Percentiles rank a stretch among this genome's conserved stretches.
phyloP scores from a whole-genome alignment of 129 eudicot species.

The Dittrichia graveolens region DNA sequence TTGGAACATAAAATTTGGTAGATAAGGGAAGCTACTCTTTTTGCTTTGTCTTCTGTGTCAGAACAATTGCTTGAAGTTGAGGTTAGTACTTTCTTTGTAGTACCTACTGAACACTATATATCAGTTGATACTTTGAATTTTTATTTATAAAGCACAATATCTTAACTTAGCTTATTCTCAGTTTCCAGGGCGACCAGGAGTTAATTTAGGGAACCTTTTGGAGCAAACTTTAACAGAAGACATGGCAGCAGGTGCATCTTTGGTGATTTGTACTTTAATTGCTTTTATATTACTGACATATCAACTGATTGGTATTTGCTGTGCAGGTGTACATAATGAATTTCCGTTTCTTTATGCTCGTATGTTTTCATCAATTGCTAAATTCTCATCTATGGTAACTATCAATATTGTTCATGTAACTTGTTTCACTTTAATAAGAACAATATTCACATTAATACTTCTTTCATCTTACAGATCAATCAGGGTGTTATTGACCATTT shows the following conservation, averaged over 20 bases:
- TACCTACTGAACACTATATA: slow-evolving; percentile 9
- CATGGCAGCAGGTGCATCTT: slow-evolving; percentile 69
- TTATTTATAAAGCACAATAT: slow-evolving; percentile 13
- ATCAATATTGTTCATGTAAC: slow-evolving; percentile 9
- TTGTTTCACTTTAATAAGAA: neutral
- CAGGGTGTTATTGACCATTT: slow-evolving; percentile 62
- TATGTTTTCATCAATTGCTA: slow-evolving; percentile 78
- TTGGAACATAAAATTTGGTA: slow-evolving; percentile 42
- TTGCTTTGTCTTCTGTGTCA: slow-evolving; percentile 80
- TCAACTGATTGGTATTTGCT: slow-evolving; percentile 27
- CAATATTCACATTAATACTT: slow-evolving; percentile 25
- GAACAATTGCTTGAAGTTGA: slow-evolving; percentile 81
- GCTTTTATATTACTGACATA: neutral
- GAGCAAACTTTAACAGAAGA: slow-evolving; percentile 77
- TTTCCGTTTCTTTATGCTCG: slow-evolving; percentile 95
- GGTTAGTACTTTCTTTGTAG: slow-evolving; percentile 45
- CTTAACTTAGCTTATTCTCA: slow-evolving; percentile 25
- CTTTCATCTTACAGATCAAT: slow-evolving; percentile 56
- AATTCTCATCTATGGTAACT: slow-evolving; percentile 83
- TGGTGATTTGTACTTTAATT: neutral
- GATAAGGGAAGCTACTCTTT: slow-evolving; percentile 92
- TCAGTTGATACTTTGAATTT: slow-evolving; percentile 16
- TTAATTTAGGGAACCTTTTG: slow-evolving; percentile 55
- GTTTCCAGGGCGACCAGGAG: slow-evolving; percentile 55
- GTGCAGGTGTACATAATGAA: slow-evolving; percentile 75